Evolutionary conservation across 768 basidiomycete species (phyloP).

Genomic region (Mycena olivaceomarginata): DNA sequence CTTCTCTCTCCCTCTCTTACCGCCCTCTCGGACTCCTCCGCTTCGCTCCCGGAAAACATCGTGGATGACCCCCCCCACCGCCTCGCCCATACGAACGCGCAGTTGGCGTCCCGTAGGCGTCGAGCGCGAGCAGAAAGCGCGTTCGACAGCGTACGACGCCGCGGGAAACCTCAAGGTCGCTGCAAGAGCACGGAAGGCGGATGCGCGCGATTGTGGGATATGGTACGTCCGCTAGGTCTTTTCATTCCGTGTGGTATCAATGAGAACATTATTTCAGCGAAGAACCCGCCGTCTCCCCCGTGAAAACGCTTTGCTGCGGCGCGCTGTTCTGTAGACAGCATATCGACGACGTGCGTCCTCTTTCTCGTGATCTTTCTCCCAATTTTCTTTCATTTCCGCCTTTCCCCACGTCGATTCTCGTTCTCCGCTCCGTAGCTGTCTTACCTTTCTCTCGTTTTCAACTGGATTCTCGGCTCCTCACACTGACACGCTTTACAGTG

Average conservation of each 20-base stretch:
- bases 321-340: slow-evolving; percentile 39
- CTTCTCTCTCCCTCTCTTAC: background rate
- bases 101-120: slow-evolving; percentile 7
- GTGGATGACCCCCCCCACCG: background rate
- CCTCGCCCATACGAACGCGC: slow-evolving; percentile 10
- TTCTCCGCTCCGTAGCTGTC: no score
- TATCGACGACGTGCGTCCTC: slow-evolving; percentile 36
- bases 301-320: slow-evolving; percentile 36
- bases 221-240: slow-evolving; percentile 19
- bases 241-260: background rate
- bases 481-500: slow-evolving; percentile 9
- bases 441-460: no score
- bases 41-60: no score
- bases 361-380: no score
- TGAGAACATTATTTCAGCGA: slow-evolving; percentile 15
- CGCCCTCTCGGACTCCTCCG: no score
- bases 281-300: slow-evolving; percentile 6
- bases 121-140: slow-evolving; percentile 15
- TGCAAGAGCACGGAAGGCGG: slow-evolving; percentile 16
- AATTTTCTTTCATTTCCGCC: no score
- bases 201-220: slow-evolving; percentile 38
- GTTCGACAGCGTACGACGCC: slow-evolving; percentile 32
- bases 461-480: no score
- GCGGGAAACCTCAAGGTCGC: slow-evolving; percentile 37
- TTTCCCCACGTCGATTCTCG: no score